phyloP scores from a whole-genome alignment of 148 eudicot genomes.

The Tetragonia tetragonoides region DNA sequence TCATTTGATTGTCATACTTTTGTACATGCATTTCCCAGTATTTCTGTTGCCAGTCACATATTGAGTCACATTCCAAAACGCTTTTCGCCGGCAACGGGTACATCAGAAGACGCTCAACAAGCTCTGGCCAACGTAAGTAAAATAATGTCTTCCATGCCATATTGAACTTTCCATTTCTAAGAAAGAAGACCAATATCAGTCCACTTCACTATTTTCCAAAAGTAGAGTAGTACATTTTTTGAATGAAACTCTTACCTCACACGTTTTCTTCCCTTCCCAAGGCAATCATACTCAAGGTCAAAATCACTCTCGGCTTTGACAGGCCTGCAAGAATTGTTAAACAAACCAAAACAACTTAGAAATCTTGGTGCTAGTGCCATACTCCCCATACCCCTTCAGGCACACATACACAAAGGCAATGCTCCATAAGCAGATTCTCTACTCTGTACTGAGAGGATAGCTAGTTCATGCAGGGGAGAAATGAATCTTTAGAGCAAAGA shows the following conservation, averaged over 20 bases:
- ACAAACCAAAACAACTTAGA: not conserved
- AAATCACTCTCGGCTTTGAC: conserved; percentile 28
- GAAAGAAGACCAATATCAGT: conserved; percentile 9
- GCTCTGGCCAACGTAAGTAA: conserved; percentile 57
- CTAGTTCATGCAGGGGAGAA: not conserved
- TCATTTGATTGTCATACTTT: conserved; percentile 43
- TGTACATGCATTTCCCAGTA: conserved; percentile 89
- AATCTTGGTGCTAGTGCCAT: not conserved
- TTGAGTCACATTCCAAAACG: conserved; percentile 24
- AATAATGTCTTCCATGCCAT: conserved; percentile 55
- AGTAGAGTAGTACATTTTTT: not conserved
- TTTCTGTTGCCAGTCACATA: conserved; percentile 62
- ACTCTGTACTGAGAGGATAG: no score
- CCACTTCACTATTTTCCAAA: conserved; percentile 14
- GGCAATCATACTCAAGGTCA: conserved; percentile 33
- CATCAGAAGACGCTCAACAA: conserved; percentile 21
- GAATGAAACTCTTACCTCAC: conserved; percentile 42
- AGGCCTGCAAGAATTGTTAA: conserved; percentile 36
- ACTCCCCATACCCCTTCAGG: not conserved
- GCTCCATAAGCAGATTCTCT: not conserved
- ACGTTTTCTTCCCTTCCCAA: conserved; percentile 52
- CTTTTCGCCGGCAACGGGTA: conserved; percentile 26
- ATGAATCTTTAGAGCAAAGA: not conserved
- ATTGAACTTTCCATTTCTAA: conserved; percentile 57
- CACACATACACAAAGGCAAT: not conserved